Percentiles rank a stretch among this genome's conserved stretches.
Evolutionary conservation across 2,329 filamentous ascomycete genomes (phyloP).

Genomic region (Fusarium sp.): DNA sequence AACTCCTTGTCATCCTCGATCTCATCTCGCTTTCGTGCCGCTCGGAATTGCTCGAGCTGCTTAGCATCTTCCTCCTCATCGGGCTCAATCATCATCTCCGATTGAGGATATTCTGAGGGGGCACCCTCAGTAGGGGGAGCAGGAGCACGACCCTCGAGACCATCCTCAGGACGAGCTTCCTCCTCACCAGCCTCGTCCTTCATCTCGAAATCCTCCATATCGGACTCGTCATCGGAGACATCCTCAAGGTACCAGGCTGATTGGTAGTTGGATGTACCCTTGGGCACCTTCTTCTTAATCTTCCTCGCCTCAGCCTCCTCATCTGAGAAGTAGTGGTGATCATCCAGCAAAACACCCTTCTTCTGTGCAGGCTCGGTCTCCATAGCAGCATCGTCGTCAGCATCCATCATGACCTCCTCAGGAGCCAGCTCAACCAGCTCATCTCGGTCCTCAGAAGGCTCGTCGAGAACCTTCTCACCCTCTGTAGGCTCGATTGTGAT

Average conservation of each 20-base stretch:
- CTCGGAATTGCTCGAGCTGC: constrained; percentile 84
- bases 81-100: constrained; percentile 88
- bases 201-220: constrained; percentile 76
- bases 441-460: constrained; percentile 83
- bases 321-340: constrained; percentile 98
- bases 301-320: constrained; percentile 64
- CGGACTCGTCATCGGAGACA: constrained; percentile 86
- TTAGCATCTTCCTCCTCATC: constrained; percentile 84
- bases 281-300: constrained; percentile 81
- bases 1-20: constrained; percentile 94
- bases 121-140: constrained; percentile 80
- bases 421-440: constrained; percentile 86
- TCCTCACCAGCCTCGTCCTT: constrained; percentile 67
- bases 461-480: constrained; percentile 71
- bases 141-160: constrained; percentile 76
- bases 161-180: constrained; percentile 82
- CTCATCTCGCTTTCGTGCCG: constrained; percentile 79
- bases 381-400: constrained; percentile 62
- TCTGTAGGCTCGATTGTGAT: constrained; percentile 77
- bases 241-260: constrained; percentile 91
- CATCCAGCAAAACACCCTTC: constrained; percentile 93
- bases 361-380: constrained; percentile 59
- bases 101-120: constrained; percentile 91
- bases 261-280: constrained; percentile 94
- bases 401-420: constrained; percentile 82